phyloP scores from a whole-genome alignment of 108 stramenopile genomes.

The Nitzschia inconspicua region DNA sequence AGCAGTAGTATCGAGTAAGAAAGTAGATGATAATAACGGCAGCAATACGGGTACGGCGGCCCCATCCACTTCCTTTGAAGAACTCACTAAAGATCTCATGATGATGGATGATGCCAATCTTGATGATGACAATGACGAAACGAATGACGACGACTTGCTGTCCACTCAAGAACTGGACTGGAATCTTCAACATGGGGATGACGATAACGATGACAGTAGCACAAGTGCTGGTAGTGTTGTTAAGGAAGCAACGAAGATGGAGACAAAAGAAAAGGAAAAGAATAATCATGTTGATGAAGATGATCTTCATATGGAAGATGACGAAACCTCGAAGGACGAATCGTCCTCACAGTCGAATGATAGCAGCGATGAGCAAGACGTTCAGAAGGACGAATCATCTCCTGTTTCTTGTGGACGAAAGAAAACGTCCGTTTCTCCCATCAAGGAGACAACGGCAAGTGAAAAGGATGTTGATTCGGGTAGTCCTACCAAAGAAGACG shows the following conservation, averaged over 20 bases:
- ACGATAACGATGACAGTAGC: not conserved
- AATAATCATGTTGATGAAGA: not conserved
- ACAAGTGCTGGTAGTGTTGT: not conserved
- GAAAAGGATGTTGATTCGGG: not conserved
- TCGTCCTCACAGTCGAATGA: not conserved
- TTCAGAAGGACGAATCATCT: not conserved
- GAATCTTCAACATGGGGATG: not conserved
- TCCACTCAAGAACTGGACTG: not conserved
- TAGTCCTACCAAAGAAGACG: not conserved
- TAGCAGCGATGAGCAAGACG: not conserved
- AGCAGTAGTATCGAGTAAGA: too few relatives aligned
- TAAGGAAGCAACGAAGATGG: not conserved
- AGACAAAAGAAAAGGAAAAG: not conserved
- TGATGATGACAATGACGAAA: not conserved
- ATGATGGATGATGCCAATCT: not conserved
- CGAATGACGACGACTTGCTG: too few relatives aligned
- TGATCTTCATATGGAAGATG: not conserved
- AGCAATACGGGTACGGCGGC: too few relatives aligned
- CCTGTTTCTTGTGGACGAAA: not conserved
- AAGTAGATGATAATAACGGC: too few relatives aligned
- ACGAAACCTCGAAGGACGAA: not conserved
- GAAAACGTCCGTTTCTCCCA: not conserved
- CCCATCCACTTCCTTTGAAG: too few relatives aligned
- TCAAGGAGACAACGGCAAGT: not conserved
- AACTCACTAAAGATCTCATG: constrained; percentile 1